Base-by-base conservation (phyloP, 2,329 filamentous ascomycete species). In the Penicillium polonicum region DNA sequence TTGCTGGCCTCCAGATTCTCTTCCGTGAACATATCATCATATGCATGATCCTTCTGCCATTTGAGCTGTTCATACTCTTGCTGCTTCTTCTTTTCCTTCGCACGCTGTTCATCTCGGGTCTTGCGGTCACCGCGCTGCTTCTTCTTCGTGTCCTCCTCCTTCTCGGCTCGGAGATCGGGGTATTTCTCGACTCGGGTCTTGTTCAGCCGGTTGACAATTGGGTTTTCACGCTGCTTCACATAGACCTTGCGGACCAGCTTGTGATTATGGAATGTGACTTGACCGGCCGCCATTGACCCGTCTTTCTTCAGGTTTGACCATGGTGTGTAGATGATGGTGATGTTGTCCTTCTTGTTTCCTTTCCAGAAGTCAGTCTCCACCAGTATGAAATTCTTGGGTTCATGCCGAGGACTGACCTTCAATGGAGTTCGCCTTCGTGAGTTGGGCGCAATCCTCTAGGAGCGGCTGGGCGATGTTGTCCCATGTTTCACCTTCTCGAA, bases 281-380 rank as follows among this genome's bases (percentile, higher is more conserved):
- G 94, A 23, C 94, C 94, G 3, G 88, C 88, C 19, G 91, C 92
- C 94, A 99, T 99, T 74, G 88, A 91, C 31, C 92, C 93, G 71
- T 95, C 91, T 73, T 99, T 99, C 73, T 91, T 89, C 35, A 99
- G 83, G 74, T 99, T 99, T 44, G 90, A 89, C 92, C 94, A 97
- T 7, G 94, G 94, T 5, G 94, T 99, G 79, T 99, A 99, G 70
- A 99, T 95, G 70, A 99, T 76, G 17, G 92, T 96, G 69, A 99
- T 82, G 76, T 97, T 97, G 76, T 97, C 93, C 76, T 97, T 97
- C 78, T 99, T 99, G 81, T 99, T 99, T 63, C 94, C 90, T 92
- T 58, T 41, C 19, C 43, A 5, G 15, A 27, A 48, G 58, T 73
- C 51, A 71, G 60, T 44, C 29, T 38, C 39, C 27, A 36, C 15